Percentiles rank a stretch among this genome's conserved stretches.
phyloP scores from a whole-genome alignment of 768 basidiomycete genomes.

The Coprinopsis strossmayeri region DNA sequence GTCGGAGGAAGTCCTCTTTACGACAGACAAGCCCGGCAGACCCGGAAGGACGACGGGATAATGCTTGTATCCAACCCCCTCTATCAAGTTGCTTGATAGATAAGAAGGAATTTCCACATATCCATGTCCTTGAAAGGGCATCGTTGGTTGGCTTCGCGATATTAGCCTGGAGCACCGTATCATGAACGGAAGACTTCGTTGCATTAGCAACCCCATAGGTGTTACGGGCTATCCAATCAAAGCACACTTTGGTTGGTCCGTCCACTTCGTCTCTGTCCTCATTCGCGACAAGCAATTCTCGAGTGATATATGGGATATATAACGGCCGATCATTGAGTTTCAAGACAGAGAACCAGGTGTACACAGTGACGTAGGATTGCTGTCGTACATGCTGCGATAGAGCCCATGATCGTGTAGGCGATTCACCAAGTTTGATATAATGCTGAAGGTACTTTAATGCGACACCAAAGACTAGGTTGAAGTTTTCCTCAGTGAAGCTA shows the following conservation, averaged over 20 bases:
- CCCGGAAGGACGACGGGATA: slow-evolving; percentile 83
- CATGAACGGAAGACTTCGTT: slow-evolving; percentile 61
- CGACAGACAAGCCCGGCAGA: slow-evolving; percentile 79
- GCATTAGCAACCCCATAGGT: slow-evolving; percentile 91
- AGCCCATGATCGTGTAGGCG: slow-evolving; percentile 70
- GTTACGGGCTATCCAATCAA: slow-evolving; percentile 95
- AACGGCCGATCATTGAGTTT: slow-evolving; percentile 74
- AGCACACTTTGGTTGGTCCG: slow-evolving; percentile 91
- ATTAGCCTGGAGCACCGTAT: slow-evolving; percentile 61
- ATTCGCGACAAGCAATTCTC: slow-evolving; percentile 82
- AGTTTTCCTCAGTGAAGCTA: slow-evolving; percentile 89
- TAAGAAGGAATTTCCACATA: slow-evolving; percentile 77
- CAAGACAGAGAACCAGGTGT: slow-evolving; percentile 90
- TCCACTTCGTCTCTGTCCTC: slow-evolving; percentile 69
- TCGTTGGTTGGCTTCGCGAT: slow-evolving; percentile 40
- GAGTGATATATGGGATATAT: slow-evolving; percentile 81
- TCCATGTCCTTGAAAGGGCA: slow-evolving; percentile 59
- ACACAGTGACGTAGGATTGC: slow-evolving; percentile 86
- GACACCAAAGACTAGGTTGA: slow-evolving; percentile 90
- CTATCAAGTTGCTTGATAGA: slow-evolving; percentile 70
- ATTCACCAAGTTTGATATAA: slow-evolving; percentile 62
- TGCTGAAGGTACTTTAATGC: slow-evolving; percentile 90
- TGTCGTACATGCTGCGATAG: slow-evolving; percentile 87
- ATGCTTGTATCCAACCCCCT: slow-evolving; percentile 85
- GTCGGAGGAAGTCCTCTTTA: slow-evolving; percentile 37